phyloP scores from a whole-genome alignment of 2,329 filamentous ascomycete genomes.

The Xylaria polymorpha region DNA sequence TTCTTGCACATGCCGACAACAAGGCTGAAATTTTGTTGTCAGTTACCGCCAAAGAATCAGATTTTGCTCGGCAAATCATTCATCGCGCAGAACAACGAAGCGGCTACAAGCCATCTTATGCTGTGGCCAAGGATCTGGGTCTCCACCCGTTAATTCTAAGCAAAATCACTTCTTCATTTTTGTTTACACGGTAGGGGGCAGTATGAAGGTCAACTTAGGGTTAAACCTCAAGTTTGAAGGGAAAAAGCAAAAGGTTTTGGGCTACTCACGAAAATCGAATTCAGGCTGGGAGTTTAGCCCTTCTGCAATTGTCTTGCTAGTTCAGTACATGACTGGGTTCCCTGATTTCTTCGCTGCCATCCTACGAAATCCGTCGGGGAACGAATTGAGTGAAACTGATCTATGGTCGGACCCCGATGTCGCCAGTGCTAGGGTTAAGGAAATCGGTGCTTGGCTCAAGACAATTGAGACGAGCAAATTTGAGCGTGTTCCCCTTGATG shows the following conservation, averaged over 20 bases:
- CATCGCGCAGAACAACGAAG: constrained; percentile 74
- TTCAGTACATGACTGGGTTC: constrained; percentile 91
- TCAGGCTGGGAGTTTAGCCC: constrained; percentile 96
- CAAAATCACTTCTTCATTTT: constrained; percentile 96
- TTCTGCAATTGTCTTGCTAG: constrained; percentile 82
- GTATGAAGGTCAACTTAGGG: constrained; percentile 84
- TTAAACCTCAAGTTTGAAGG: constrained; percentile 97
- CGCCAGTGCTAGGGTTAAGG: constrained; percentile 85
- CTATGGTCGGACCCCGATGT: constrained; percentile 80
- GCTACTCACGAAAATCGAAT: constrained; percentile 87
- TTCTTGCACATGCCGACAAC: constrained; percentile 77
- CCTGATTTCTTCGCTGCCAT: constrained; percentile 95
- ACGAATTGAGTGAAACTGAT: constrained; percentile 84
- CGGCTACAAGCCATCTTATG: constrained; percentile 86
- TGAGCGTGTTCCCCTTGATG: constrained; percentile 94
- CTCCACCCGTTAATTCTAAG: constrained; percentile 90
- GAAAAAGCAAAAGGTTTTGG: constrained; percentile 93
- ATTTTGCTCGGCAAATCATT: constrained; percentile 84
- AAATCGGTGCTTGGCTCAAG: constrained; percentile 94
- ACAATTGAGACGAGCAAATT: constrained; percentile 90
- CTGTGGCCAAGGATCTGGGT: constrained; percentile 83
- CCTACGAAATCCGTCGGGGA: constrained; percentile 84
- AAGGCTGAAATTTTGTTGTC: constrained; percentile 85
- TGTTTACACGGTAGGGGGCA: constrained; percentile 78
- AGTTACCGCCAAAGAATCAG: constrained; percentile 77